Base-by-base conservation (phyloP, 768 basidiomycete species). In the Podaxis mareebaensis region DNA sequence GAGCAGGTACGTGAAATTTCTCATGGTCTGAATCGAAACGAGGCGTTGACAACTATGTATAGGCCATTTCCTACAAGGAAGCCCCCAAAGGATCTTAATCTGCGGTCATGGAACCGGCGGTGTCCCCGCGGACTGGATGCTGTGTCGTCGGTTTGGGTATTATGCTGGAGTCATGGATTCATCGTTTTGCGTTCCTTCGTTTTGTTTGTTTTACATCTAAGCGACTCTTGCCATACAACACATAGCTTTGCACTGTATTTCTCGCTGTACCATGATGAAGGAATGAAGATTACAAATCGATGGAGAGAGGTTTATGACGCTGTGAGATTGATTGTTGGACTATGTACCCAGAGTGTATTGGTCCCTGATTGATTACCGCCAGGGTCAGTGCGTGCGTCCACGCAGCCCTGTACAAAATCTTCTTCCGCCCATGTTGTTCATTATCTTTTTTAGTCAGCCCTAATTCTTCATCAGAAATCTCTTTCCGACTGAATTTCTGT, bases 61-160 rank as follows among this genome's bases (percentile, higher is more conserved):
- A 87, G 86, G 89, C 91, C 66, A 90, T 96, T 72, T 89, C 92
- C 68, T 86, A 59, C 77, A 96, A 98, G 85, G 95, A 96, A 77
- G 91, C 92, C 60, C 93, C 93, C 67, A 89, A 90, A 79, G 83
- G 82, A 60, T 15, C 66, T 67, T 79, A 72, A 75, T 64, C 56
- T 55, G 63, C 61, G 58, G 36, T 64, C 64, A 26, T 75, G 83
- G 3, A 83, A 0, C 92, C 93, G 85, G 87, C 54, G 76, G 88
- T 64, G 90, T 95, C 82, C 86, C 88, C 64, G 87, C 92, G 7
- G 17, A 53, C 17, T 44, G 15, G 22, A 48, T 92, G 92, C 60
- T 93, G 95, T 72, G 88, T 95, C 68, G 87, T 96, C 64, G 92
- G 30, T n/a, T 54, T 56, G 56, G 63, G 33, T 58, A 58, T 40